A percentile compares a stretch with the other conserved stretches of the same genome.
phyloP scores from a whole-genome alignment of 2,329 filamentous ascomycete species.

The Botrytis pseudocinerea region DNA sequence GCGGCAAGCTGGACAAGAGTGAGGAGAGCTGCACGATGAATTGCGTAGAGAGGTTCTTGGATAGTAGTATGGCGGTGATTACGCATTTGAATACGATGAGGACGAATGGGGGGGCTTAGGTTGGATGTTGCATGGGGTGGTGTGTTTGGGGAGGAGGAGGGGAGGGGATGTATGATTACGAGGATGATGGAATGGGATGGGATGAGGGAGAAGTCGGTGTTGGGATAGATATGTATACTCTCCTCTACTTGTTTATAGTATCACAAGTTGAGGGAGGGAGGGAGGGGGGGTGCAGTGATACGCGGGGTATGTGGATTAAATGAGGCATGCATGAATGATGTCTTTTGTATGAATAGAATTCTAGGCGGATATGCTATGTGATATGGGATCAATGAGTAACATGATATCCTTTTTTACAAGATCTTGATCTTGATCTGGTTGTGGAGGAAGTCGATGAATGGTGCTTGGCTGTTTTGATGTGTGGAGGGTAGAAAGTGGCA shows the following conservation, averaged over 20 bases:
- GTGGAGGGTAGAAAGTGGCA: neutral
- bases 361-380: no score
- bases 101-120: conserved; percentile 24
- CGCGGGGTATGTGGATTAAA: neutral
- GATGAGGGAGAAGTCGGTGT: neutral
- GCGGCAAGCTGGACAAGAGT: conserved; percentile 67
- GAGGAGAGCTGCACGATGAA: conserved; percentile 87
- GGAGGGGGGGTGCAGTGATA: neutral
- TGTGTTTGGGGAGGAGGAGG: conserved; percentile 6
- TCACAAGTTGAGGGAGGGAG: neutral
- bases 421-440: neutral
- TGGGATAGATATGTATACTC: neutral
- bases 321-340: neutral
- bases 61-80: conserved; percentile 82
- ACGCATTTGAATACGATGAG: conserved; percentile 74
- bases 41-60: conserved; percentile 92
- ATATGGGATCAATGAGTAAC: neutral
- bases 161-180: neutral
- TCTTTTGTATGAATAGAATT: conserved; percentile 8
- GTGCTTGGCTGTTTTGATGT: neutral
- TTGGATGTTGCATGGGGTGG: neutral
- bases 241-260: neutral
- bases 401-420: neutral
- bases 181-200: neutral
- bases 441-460: neutral